A percentile compares a stretch with the other conserved stretches of the same genome.
These are phyloP conservation scores for Diversispora epigaea DNA, from an alignment of 192 early-diverging fungal genomes.

Conservation along the genomic window DNA sequence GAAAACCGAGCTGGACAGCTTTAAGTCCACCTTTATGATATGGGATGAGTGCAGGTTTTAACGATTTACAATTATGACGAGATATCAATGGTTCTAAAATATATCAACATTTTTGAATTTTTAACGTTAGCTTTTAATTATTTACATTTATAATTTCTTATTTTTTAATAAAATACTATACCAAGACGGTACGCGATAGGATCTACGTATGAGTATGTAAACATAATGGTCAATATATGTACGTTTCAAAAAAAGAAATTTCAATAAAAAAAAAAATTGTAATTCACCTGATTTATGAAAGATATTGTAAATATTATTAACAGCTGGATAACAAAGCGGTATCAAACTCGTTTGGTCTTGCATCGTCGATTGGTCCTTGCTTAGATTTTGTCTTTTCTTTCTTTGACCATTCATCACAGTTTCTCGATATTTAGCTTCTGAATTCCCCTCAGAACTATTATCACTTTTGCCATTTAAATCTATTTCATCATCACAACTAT, in stretches of 20 bases:
- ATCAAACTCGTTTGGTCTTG: conserved; percentile 20
- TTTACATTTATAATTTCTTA: neutral
- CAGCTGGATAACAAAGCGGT: conserved; percentile 60
- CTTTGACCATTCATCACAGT: too few species aligned
- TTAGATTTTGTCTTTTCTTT: too few species aligned
- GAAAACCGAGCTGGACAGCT: conserved; percentile 63
- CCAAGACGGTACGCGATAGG: neutral
- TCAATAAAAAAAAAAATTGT: neutral
- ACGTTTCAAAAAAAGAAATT: neutral
- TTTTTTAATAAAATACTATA: neutral
- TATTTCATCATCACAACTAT: neutral
- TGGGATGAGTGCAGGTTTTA: conserved; percentile 70
- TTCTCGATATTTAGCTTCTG: too few species aligned
- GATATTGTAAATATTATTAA: conserved; percentile 77
- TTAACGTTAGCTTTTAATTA: neutral
- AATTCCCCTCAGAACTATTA: neutral
- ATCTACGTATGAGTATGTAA: neutral
- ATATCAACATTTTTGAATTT: neutral
- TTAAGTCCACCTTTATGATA: conserved; percentile 84
- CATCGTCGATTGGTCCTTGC: too few species aligned
- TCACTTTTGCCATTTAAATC: neutral
- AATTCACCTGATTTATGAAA: conserved; percentile 57
- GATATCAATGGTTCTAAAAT: conserved; percentile 65
- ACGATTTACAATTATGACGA: conserved; percentile 47
- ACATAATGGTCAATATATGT: too few species aligned